Evolutionary conservation across 2,329 filamentous ascomycete genomes (phyloP).

Genomic region (Tolypocladium cylindrosporum): DNA sequence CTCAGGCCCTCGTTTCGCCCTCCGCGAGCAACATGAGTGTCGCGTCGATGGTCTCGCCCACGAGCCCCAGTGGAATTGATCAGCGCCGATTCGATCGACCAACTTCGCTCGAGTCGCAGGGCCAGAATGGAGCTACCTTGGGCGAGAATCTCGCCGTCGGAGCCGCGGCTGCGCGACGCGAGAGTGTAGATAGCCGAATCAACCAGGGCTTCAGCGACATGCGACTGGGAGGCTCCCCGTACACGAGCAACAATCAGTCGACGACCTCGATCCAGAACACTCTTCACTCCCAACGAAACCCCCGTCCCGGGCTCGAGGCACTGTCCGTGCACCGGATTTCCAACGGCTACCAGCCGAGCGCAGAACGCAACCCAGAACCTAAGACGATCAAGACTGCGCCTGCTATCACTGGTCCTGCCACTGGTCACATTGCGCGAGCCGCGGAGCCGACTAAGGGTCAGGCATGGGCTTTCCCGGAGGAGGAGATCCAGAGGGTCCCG

Average conservation of each 20-base stretch:
- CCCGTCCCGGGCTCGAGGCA: slow-evolving; percentile 40
- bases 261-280: slow-evolving; percentile 65
- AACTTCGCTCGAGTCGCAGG: slow-evolving; percentile 23
- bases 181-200: slow-evolving; percentile 73
- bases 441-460: slow-evolving; percentile 74
- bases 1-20: slow-evolving; percentile 45
- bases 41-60: slow-evolving; percentile 55
- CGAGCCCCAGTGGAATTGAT: slow-evolving; percentile 33
- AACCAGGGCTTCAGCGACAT: slow-evolving; percentile 63
- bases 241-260: slow-evolving; percentile 67
- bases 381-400: slow-evolving; percentile 58
- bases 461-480: slow-evolving; percentile 75
- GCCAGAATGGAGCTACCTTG: slow-evolving; percentile 17
- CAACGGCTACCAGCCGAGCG: slow-evolving; percentile 53
- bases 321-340: slow-evolving; percentile 50
- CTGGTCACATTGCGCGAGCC: slow-evolving; percentile 55
- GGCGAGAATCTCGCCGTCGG: slow-evolving; percentile 31
- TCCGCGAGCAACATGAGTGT: slow-evolving; percentile 53
- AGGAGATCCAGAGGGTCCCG: slow-evolving; percentile 45
- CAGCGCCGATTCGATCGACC: slow-evolving; percentile 33
- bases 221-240: slow-evolving; percentile 56
- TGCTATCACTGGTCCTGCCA: slow-evolving; percentile 63
- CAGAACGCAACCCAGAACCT: slow-evolving; percentile 45
- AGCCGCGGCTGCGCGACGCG: slow-evolving; percentile 44
- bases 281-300: slow-evolving; percentile 56